A percentile compares a stretch with the other conserved stretches of the same genome.
Evolutionary conservation across 306 rosid species (phyloP).

Genomic region (Aeschynomene evenia): DNA sequence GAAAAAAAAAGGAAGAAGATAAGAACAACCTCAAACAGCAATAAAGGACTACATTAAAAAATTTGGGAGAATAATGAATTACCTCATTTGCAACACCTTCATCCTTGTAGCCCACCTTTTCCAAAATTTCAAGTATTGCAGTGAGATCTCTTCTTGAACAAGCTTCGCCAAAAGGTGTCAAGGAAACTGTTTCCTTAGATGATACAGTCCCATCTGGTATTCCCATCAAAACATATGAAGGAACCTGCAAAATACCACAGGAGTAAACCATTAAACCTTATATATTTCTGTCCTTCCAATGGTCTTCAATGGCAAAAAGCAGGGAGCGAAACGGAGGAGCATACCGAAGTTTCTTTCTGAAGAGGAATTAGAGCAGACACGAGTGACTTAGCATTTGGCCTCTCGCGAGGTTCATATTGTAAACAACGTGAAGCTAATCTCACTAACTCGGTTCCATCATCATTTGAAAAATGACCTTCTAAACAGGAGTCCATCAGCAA

Average conservation of each 20-base stretch:
- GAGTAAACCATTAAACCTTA: slow-evolving; percentile 28
- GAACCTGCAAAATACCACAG: slow-evolving; percentile 57
- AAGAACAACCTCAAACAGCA: background rate
- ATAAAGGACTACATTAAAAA: background rate
- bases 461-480: slow-evolving; percentile 81
- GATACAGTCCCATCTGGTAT: slow-evolving; percentile 57
- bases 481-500: slow-evolving; percentile 86
- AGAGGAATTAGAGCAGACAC: slow-evolving; percentile 72
- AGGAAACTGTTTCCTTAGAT: slow-evolving; percentile 53
- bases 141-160: slow-evolving; percentile 92
- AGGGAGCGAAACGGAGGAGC: slow-evolving; percentile 9
- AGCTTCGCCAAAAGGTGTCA: slow-evolving; percentile 91
- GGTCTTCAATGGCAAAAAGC: slow-evolving; percentile 8
- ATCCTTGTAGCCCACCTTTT: slow-evolving; percentile 82
- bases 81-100: slow-evolving; percentile 98
- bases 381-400: slow-evolving; percentile 85
- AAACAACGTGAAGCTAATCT: slow-evolving; percentile 83
- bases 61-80: slow-evolving; percentile 20
- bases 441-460: slow-evolving; percentile 85
- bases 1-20: background rate
- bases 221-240: slow-evolving; percentile 71
- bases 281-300: slow-evolving; percentile 19
- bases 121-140: slow-evolving; percentile 90
- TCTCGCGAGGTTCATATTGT: slow-evolving; percentile 80
- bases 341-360: slow-evolving; percentile 88